Evolutionary conservation across 495 filamentous ascomycete species (phyloP).

Genomic region (Penicillium turbatum): DNA sequence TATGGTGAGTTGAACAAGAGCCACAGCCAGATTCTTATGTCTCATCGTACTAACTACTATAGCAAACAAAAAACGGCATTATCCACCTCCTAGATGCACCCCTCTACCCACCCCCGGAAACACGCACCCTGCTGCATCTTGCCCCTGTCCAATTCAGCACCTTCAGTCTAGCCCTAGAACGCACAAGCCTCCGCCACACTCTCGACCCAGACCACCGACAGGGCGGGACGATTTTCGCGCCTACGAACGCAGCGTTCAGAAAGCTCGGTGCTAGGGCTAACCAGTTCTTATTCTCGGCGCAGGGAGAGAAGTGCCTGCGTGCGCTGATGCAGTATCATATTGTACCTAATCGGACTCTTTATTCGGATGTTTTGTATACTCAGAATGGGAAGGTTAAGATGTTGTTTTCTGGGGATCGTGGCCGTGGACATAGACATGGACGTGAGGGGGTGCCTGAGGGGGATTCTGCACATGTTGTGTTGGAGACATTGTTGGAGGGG

Average conservation of each 20-base stretch:
- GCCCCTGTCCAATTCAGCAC: conserved; percentile 74
- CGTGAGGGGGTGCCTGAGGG: conserved; percentile 20
- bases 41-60: background rate
- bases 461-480: conserved; percentile 50
- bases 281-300: conserved; percentile 71
- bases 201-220: conserved; percentile 39
- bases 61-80: conserved; percentile 68
- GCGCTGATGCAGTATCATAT: conserved; percentile 76
- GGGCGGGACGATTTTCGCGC: conserved; percentile 69
- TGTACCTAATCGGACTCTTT: conserved; percentile 69
- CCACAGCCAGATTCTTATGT: background rate
- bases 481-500: conserved; percentile 61
- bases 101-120: conserved; percentile 66
- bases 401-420: background rate
- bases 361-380: conserved; percentile 59
- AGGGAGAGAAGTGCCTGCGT: conserved; percentile 64
- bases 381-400: conserved; percentile 15
- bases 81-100: conserved; percentile 71
- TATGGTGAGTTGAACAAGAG: conserved; percentile 45
- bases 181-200: conserved; percentile 57
- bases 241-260: conserved; percentile 69
- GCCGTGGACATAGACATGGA: conserved; percentile 3
- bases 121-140: conserved; percentile 55
- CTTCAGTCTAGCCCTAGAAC: conserved; percentile 62
- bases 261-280: conserved; percentile 65